Percentiles rank a stretch among this genome's conserved stretches.
phyloP scores from a whole-genome alignment of 208 protist species.

The Leishmania mexicana region DNA sequence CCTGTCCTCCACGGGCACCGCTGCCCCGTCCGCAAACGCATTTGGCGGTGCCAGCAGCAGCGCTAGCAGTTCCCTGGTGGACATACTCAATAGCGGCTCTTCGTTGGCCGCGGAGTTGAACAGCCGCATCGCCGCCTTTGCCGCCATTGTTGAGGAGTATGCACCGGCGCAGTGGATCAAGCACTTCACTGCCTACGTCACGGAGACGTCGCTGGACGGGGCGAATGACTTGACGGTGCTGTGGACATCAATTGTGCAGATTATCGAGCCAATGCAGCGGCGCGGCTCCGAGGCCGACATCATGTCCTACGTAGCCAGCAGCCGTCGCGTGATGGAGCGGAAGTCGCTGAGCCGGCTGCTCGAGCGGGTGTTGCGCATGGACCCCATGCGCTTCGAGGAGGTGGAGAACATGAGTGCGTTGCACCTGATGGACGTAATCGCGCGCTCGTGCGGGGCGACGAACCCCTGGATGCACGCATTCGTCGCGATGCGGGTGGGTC shows the following conservation, averaged over 20 bases:
- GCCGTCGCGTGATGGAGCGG: constrained; percentile 69
- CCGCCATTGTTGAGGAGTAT: constrained; percentile 57
- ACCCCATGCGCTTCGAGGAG: constrained; percentile 57
- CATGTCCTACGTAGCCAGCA: constrained; percentile 67
- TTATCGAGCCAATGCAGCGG: constrained; percentile 53
- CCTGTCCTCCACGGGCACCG: background rate
- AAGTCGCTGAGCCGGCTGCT: constrained; percentile 58
- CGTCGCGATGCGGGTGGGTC: constrained; percentile 73
- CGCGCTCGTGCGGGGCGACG: constrained; percentile 37
- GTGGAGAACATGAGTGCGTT: constrained; percentile 50
- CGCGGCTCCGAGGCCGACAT: constrained; percentile 42
- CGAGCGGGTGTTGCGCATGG: constrained; percentile 47
- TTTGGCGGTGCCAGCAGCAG: constrained; percentile 1
- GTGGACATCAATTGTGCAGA: constrained; percentile 55
- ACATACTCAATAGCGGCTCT: constrained; percentile 44
- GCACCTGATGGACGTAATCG: constrained; percentile 56
- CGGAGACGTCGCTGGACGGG: constrained; percentile 35
- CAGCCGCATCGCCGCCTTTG: constrained; percentile 54
- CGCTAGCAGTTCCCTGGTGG: constrained; percentile 13
- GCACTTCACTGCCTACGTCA: constrained; percentile 53
- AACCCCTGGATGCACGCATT: constrained; percentile 72
- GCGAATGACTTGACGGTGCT: constrained; percentile 57
- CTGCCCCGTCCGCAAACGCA: constrained; percentile 4
- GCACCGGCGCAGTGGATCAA: constrained; percentile 58
- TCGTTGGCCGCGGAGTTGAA: constrained; percentile 47